These are phyloP conservation scores for Ambrosia hybrid DNA, from an alignment of 140 eudicot genomes.

Conservation along the genomic window DNA sequence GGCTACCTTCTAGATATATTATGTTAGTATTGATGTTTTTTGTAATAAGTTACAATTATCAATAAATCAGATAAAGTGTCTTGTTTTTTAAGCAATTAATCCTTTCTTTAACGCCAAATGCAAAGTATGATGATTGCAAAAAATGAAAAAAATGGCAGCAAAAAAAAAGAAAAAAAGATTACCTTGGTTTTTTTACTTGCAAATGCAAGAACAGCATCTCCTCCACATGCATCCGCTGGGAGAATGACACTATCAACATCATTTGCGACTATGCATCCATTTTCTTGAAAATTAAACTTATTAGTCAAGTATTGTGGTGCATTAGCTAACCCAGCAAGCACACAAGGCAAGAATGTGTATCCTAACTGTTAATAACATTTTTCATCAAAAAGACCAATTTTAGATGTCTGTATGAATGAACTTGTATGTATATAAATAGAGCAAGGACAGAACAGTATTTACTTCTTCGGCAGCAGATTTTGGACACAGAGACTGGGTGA, in stretches of 20 bases:
- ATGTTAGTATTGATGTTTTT: too few relatives aligned
- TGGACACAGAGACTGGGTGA: conserved; percentile 62
- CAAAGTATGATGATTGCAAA: too few relatives aligned
- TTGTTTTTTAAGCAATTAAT: too few relatives aligned
- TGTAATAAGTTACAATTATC: too few relatives aligned
- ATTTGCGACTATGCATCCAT: conserved; percentile 55
- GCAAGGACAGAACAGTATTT: conserved; percentile 16
- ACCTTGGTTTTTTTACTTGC: conserved; percentile 65
- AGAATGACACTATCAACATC: conserved; percentile 93
- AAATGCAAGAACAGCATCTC: conserved; percentile 90
- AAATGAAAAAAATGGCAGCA: too few relatives aligned
- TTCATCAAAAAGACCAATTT: not conserved
- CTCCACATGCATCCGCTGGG: conserved; percentile 84
- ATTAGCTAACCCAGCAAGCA: conserved; percentile 88
- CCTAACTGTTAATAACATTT: conserved; percentile 56
- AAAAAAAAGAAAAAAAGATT: not conserved
- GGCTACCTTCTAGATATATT: too few relatives aligned
- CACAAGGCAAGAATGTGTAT: conserved; percentile 96
- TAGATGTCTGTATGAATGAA: conserved; percentile 3
- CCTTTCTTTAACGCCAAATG: too few relatives aligned
- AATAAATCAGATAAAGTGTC: too few relatives aligned
- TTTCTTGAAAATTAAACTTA: conserved; percentile 28
- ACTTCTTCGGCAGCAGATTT: conserved; percentile 99
- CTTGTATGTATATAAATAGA: conserved; percentile 4
- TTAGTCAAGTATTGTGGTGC: conserved; percentile 83